Base-by-base conservation (phyloP, 1,139 yeast species). In the Groenewaldozyma sp. region DNA sequence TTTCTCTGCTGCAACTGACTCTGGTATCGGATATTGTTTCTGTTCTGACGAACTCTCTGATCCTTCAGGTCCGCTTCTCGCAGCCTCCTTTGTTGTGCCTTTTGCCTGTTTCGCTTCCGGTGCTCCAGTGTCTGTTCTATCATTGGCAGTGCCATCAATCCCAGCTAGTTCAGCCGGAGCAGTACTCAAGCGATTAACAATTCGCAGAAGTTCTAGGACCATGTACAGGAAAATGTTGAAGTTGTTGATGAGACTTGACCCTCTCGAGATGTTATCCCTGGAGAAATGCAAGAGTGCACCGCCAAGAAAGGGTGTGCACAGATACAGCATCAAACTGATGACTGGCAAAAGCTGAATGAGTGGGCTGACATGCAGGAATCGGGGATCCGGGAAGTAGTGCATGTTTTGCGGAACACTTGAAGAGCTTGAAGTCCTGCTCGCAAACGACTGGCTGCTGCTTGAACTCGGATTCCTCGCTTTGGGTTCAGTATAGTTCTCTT, bases 151-250 rank as follows among this genome's bases (percentile, higher is more conserved):
- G 11, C 7, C 10, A 18, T 29, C 33, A 16, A 29, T 16, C 6
- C 22, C 13, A 5, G 33, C 33, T 5, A 29, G 13, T 9, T 13
- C 33, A 5, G 18, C 22, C 10, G 33, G 33, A 7, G 18, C 33
- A 16, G 33, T 13, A 7, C 33, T 21, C 10, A 50, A 38, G 28
- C 51, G 38, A 39, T 42, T 46, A 31, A 50, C 24, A 18, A 48
- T 48, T 13, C 57, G 38, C 2, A 49, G 49, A 7, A 43, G 34
- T 32, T 51, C 55, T 29, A 51, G 40, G 6, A 46, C 39, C 24
- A 52, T 38, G 33, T 53, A 53, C 4, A 52, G 47, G 27, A 49
- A 41, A 17, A 53, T 52, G 36, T 51, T 54, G 42, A 53, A 49
- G 36, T 50, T 43, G 27, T 48, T 44, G 14, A 51, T 45, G 28